phyloP scores from a whole-genome alignment of 2,329 filamentous ascomycete species.

The Pseudonectria buxi region DNA sequence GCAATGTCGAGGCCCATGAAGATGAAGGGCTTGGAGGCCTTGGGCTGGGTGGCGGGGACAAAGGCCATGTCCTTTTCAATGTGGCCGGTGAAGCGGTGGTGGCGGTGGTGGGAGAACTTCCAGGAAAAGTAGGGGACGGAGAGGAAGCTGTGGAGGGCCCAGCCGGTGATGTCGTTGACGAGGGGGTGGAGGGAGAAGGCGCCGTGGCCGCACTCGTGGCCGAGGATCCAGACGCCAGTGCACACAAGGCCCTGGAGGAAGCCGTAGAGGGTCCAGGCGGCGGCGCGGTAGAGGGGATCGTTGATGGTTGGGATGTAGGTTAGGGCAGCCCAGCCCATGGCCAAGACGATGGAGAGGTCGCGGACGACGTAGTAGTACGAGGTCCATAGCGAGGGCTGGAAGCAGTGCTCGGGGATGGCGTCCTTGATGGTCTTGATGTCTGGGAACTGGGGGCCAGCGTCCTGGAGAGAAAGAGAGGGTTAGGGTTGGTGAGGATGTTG shows the following conservation, averaged over 20 bases:
- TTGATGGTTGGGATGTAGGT: conserved; percentile 47
- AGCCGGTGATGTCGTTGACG: conserved; percentile 57
- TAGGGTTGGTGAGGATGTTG: not conserved
- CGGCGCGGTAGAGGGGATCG: conserved; percentile 34
- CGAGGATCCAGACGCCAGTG: conserved; percentile 64
- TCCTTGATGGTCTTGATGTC: conserved; percentile 26
- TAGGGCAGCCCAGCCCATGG: conserved; percentile 44
- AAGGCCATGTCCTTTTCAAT: conserved; percentile 63
- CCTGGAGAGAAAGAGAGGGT: conserved; percentile 1
- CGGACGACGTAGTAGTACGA: conserved; percentile 51
- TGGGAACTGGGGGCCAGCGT: conserved; percentile 17
- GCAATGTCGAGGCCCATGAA: conserved; percentile 36
- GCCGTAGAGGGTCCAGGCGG: conserved; percentile 53
- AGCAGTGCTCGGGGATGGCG: conserved; percentile 56
- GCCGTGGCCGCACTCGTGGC: conserved; percentile 65
- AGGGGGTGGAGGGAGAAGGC: conserved; percentile 53
- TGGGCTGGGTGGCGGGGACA: conserved; percentile 43
- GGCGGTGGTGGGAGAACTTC: conserved; percentile 63
- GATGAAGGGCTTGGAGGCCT: conserved; percentile 27
- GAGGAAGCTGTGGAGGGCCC: conserved; percentile 58
- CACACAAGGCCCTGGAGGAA: conserved; percentile 59
- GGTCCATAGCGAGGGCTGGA: conserved; percentile 45
- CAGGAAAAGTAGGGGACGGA: conserved; percentile 67
- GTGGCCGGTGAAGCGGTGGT: conserved; percentile 63
- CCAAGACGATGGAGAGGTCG: conserved; percentile 43